Conservation (phyloP, 345 rosid species). For the Hypericum androsaemum region DNA sequence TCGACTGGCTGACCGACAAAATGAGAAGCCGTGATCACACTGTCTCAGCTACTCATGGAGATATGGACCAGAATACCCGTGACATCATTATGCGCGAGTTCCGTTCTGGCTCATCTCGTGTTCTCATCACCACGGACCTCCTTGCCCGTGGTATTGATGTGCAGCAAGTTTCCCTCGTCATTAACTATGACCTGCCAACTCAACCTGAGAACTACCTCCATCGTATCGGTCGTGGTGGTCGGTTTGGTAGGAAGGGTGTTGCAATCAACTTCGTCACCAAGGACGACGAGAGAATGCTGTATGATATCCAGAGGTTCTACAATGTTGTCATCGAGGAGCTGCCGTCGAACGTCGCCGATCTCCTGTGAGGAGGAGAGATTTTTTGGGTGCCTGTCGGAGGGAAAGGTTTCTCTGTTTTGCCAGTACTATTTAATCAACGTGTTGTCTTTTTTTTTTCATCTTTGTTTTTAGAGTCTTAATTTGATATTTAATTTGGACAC, state of each 20-base stretch:
- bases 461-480: too few relatives aligned
- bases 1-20: constrained; percentile 81
- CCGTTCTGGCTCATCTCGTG: constrained; percentile 82
- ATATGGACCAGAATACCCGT: constrained; percentile 87
- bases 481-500: too few relatives aligned
- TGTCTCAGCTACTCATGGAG: constrained; percentile 85
- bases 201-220: constrained; percentile 89
- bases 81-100: constrained; percentile 82
- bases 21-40: constrained; percentile 85
- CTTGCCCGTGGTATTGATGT: constrained; percentile 88
- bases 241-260: constrained; percentile 85
- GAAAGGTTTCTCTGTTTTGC: too few relatives aligned
- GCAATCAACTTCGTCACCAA: constrained; percentile 60
- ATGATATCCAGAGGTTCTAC: constrained; percentile 63
- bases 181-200: constrained; percentile 75
- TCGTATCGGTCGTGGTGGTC: constrained; percentile 75
- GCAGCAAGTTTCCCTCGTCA: constrained; percentile 84
- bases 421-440: too few relatives aligned
- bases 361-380: too few relatives aligned
- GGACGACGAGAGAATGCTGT: constrained; percentile 64
- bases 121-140: constrained; percentile 73
- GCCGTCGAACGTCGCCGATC: too few relatives aligned
- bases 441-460: too few relatives aligned
- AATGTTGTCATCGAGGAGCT: constrained; percentile 32
- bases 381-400: too few relatives aligned